Evolutionary conservation across 225 moss, liverwort and hornwort species (phyloP), one percentile per base, ranked within the genome.

Genomic region (Pseudisothecium myosuroides): DNA sequence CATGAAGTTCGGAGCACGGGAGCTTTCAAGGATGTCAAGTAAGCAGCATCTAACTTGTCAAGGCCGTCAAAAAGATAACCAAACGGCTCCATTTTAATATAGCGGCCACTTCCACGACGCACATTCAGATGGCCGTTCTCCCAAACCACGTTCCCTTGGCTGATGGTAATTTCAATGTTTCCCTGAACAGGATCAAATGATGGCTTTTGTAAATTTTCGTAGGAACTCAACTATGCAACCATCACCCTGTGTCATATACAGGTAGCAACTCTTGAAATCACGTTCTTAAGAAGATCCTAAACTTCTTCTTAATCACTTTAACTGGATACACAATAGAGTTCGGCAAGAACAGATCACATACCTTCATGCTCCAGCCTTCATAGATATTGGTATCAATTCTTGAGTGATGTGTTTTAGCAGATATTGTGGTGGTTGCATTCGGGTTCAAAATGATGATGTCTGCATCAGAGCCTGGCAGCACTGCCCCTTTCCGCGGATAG

Each of bases 111-210:
- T 89, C 97, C 97, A 39, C 89, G 93, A 76, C 93, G 88, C 36
- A 97, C 96, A 56, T 94, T 93, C 26, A 99, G 92, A 37, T 89
- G 89, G 66, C 93, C 94, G 14, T 96, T 93, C 85, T 97, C 96
- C 99, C 99, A 99, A 12, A 97, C 99, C 84, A 99, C 96, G 76
- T 93, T 96, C 75, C 99, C 99, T 95, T 95, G 97, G 86, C 99
- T 99, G 82, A 99, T 95, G n/a, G 99, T 99, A 10, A 92, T 92
- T 91, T 99, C 99, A 77, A 99, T 94, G 83, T 99, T 99, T 56
- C 99, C 99, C 97, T 99, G 92, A 89, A 93, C 45, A 92, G 39
- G 41, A 63, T 76, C 74, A 77, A 73, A 39, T 37, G 71, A 36
- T 66, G 18, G 61, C 87, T 59, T 52, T 8, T 17, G 37, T 71